Conservation (phyloP, 495 filamentous ascomycete species). For the Corynascus novoguineensis region DNA sequence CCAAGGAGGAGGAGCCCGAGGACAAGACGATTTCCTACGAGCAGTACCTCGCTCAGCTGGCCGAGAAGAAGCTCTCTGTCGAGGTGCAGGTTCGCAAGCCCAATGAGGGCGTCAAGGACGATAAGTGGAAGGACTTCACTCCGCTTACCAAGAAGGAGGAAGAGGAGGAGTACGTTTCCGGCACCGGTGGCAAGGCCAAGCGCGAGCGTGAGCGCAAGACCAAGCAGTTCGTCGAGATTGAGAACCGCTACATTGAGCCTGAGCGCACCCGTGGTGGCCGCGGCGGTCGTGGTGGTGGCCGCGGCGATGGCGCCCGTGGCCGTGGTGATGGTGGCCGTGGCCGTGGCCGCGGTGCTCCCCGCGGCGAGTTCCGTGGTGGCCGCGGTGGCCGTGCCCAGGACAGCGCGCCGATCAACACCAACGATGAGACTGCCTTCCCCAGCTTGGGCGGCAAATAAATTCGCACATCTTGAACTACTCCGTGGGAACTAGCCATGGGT, state of each 20-base stretch:
- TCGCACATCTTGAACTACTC: background rate
- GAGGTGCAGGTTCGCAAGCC: slow-evolving; percentile 71
- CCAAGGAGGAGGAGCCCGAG: slow-evolving; percentile 58
- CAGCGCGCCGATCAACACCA: slow-evolving; percentile 50
- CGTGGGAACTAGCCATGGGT: background rate
- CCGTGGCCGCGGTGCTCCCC: slow-evolving; percentile 36
- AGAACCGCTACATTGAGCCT: slow-evolving; percentile 68
- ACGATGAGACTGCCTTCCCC: slow-evolving; percentile 66
- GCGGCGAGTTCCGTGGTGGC: slow-evolving; percentile 34
- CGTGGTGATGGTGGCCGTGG: slow-evolving; percentile 34
- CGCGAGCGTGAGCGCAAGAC: slow-evolving; percentile 86
- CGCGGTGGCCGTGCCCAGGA: slow-evolving; percentile 29
- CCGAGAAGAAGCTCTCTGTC: slow-evolving; percentile 73
- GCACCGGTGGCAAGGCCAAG: slow-evolving; percentile 70
- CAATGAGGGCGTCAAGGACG: slow-evolving; percentile 78
- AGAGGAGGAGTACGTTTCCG: slow-evolving; percentile 71
- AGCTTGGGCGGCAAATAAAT: slow-evolving; percentile 52
- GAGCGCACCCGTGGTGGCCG: slow-evolving; percentile 52
- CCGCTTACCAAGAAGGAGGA: slow-evolving; percentile 67
- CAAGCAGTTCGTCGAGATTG: slow-evolving; percentile 84
- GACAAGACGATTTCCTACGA: slow-evolving; percentile 83
- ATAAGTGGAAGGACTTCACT: slow-evolving; percentile 87
- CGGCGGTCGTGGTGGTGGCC: slow-evolving; percentile 49
- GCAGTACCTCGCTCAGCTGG: slow-evolving; percentile 83
- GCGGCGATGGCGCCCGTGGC: slow-evolving; percentile 38